Conservation (phyloP, 2,329 filamentous ascomycete species). For the Rasamsonia emersonii region DNA sequence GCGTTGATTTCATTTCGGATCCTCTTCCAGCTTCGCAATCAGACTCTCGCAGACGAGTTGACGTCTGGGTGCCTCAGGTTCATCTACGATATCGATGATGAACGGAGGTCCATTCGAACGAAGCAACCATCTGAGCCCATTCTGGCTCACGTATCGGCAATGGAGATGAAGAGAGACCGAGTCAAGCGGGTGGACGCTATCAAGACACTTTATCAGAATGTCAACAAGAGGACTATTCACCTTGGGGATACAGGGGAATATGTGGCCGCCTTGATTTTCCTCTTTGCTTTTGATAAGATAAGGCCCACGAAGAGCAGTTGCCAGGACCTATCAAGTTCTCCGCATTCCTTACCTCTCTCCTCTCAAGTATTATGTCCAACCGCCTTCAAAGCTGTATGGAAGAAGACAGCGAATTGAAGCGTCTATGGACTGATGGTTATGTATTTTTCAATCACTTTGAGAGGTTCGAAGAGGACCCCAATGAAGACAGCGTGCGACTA, state of each 20-base stretch:
- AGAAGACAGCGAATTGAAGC: not conserved
- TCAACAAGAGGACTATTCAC: not conserved
- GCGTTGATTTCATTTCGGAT: conserved; percentile 1
- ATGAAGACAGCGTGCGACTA: not conserved
- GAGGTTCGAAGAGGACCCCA: not conserved
- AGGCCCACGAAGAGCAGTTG: not conserved
- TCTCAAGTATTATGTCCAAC: not conserved
- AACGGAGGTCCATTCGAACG: not conserved
- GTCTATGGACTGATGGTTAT: not conserved
- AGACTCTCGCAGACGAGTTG: not conserved
- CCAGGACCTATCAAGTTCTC: not conserved
- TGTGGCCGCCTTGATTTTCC: not conserved
- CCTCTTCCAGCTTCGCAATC: not conserved
- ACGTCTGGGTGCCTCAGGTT: conserved; percentile 1
- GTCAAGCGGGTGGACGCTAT: not conserved
- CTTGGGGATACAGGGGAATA: not conserved
- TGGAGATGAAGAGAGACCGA: not conserved
- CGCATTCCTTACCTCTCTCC: not conserved
- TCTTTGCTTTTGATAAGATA: conserved; percentile 1
- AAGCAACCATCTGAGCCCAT: conserved; percentile 1
- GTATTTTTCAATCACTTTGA: conserved; percentile 1
- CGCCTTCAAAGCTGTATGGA: not conserved
- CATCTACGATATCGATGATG: not conserved
- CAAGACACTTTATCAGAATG: not conserved
- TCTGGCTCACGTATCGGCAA: no score